These are phyloP conservation scores for Pleurotus pulmonarius DNA, from an alignment of 768 basidiomycete species.

Conservation along the genomic window DNA sequence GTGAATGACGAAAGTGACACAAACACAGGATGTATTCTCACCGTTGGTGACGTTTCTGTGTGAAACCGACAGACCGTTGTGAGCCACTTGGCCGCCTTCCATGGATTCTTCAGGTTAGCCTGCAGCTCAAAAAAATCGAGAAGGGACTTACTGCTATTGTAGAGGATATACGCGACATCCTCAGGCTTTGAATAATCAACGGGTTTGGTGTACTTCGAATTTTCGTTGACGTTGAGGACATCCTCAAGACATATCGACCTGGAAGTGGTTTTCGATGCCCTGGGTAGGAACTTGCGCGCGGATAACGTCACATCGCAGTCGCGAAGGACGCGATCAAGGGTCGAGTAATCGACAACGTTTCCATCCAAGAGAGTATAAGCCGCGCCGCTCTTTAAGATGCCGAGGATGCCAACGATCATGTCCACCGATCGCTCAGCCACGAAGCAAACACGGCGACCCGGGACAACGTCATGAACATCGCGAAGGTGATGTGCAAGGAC, in stretches of 20 bases:
- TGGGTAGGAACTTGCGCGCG: not conserved
- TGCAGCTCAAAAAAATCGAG: not conserved
- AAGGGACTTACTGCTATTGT: conserved; percentile 22
- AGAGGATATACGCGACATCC: conserved; percentile 41
- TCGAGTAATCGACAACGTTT: conserved; percentile 39
- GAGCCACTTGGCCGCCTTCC: conserved; percentile 17
- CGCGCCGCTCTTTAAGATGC: conserved; percentile 40
- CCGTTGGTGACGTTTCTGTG: conserved; percentile 31
- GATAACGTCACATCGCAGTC: conserved; percentile 36
- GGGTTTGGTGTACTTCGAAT: not conserved
- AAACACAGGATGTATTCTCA: conserved; percentile 22
- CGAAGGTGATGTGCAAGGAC: conserved; percentile 32
- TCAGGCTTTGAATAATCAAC: conserved; percentile 17
- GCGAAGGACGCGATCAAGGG: conserved; percentile 34
- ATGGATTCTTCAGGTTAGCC: conserved; percentile 17
- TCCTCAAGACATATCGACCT: not conserved
- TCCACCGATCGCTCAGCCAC: conserved; percentile 39
- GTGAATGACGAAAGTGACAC: not conserved
- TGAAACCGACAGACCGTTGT: conserved; percentile 42
- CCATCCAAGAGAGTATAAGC: conserved; percentile 48
- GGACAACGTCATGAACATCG: conserved; percentile 27
- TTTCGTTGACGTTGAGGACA: no score
- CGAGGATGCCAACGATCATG: conserved; percentile 40
- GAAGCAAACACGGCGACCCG: conserved; percentile 40
- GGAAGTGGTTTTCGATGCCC: not conserved